Conservation (phyloP, 1,284 basidiomycete species). For the Ceratobasidium sp. region DNA sequence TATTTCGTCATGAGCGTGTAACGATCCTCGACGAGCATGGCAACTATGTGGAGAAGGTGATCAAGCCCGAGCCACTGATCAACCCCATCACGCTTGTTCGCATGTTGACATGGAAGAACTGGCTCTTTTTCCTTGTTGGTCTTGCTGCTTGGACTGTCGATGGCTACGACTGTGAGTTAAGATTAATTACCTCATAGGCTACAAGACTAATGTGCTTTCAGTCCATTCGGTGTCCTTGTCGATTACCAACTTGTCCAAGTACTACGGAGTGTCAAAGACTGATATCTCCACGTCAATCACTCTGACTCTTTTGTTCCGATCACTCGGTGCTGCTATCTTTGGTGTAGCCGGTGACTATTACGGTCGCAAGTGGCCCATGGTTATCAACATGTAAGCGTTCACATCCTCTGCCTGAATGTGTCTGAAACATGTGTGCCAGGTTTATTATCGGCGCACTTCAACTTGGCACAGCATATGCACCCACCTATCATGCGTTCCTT, state of each 20-base stretch:
- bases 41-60: constrained; percentile 31
- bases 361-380: constrained; percentile 92
- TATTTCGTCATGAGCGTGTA: constrained; percentile 35
- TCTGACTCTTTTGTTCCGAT: constrained; percentile 89
- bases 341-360: constrained; percentile 82
- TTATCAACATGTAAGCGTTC: constrained; percentile 72
- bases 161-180: constrained; percentile 24
- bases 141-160: constrained; percentile 43
- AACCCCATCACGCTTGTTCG: constrained; percentile 51
- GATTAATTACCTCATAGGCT: not conserved
- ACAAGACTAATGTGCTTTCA: not conserved
- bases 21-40: constrained; percentile 36
- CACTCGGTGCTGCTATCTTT: constrained; percentile 76
- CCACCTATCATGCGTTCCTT: constrained; percentile 72
- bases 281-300: constrained; percentile 67
- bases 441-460: constrained; percentile 50
- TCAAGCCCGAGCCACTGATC: constrained; percentile 35
- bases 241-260: constrained; percentile 33
- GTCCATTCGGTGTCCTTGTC: constrained; percentile 35
- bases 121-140: constrained; percentile 51
- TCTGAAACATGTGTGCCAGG: constrained; percentile 50
- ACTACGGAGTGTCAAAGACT: constrained; percentile 43
- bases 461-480: constrained; percentile 66
- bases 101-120: constrained; percentile 50
- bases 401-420: constrained; percentile 52